Evolutionary conservation across 129 eudicot genomes (phyloP), one percentile per base, ranked within the genome.

Genomic region (Centella asiatica): DNA sequence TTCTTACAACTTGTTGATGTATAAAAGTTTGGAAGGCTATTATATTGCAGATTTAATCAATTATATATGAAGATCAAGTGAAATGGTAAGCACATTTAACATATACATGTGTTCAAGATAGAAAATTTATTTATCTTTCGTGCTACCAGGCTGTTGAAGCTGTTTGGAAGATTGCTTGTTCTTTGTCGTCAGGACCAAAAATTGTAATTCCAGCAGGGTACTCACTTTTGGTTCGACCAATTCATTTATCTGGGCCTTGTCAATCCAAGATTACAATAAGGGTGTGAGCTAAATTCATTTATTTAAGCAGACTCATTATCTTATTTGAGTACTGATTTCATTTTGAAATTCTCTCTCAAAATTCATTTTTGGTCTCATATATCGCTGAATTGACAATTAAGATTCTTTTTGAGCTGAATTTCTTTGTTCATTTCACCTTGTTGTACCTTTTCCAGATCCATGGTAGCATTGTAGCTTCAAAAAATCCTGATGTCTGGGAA

Each of bases 111-210:
- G 6, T 55, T 55, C 60, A 15, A 29, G 6, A n/a, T 3, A 46
- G 8, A 18, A 55, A 28, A 65, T 13, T 37, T 29, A 22, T 13
- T 10, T 51, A 20, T 44, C 57, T 44, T 24, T 42, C 56, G 17
- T 72, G 46, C 39, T 37, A 12, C 23, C 71, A 92, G 98, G 85
- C 76, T 62, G 75, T 92, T 24, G 54, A 58, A 74, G 74, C 73
- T 63, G 85, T 79, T 67, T 92, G 98, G 98, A 55, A 76, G 61
- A 61, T 67, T 15, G 96, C 95, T 27, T 92, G 98, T 72, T 79
- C 94, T 57, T 70, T 65, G 37, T 65, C 84, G 8, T 66, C 62
- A 22, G 72, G 58, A 25, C 47, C 90, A 34, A 74, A 58, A 64
- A 84, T 87, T 62, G 69, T 87, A 44, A 70, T 92, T 64, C 90